Evolutionary conservation across 2,329 filamentous ascomycete genomes (phyloP).

Genomic region (Parastagonospora nodorum): DNA sequence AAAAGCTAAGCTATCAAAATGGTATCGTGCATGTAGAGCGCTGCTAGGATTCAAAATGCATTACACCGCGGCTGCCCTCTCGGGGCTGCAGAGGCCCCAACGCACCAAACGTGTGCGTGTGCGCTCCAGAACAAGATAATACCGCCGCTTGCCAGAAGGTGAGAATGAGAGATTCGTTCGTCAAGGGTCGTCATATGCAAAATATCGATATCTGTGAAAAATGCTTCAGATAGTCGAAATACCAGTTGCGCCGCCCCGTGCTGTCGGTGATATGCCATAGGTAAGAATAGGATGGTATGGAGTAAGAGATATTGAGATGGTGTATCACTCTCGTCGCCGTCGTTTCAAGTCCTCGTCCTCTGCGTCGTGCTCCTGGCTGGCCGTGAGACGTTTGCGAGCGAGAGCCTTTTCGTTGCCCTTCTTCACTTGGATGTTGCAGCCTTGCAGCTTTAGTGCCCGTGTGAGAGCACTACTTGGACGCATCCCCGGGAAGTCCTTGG

Average conservation of each 20-base stretch:
- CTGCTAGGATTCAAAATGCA: conserved; percentile 34
- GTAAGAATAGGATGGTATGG: background rate
- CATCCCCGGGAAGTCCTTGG: conserved; percentile 88
- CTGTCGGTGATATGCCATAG: conserved; percentile 13
- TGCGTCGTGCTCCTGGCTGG: conserved; percentile 48
- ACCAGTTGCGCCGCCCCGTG: conserved; percentile 32
- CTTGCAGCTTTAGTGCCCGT: conserved; percentile 75
- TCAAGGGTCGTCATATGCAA: conserved; percentile 42
- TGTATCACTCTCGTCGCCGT: conserved; percentile 41
- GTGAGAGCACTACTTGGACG: conserved; percentile 75
- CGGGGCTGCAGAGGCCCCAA: conserved; percentile 2
- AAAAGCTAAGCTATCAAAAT: conserved; percentile 32
- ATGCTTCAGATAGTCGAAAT: conserved; percentile 40
- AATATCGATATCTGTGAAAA: conserved; percentile 32
- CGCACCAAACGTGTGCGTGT: background rate
- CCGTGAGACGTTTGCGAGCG: conserved; percentile 47
- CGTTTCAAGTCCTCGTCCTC: conserved; percentile 46
- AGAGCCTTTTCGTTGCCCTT: conserved; percentile 74
- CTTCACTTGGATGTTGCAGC: conserved; percentile 83
- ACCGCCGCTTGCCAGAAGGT: conserved; percentile 12
- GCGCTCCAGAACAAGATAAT: conserved; percentile 9
- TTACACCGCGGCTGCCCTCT: conserved; percentile 27
- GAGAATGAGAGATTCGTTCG: conserved; percentile 26
- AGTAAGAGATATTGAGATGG: background rate
- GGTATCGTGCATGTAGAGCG: conserved; percentile 43